Conservation (phyloP, 768 basidiomycete species). For the Lactarius hatsudake region DNA sequence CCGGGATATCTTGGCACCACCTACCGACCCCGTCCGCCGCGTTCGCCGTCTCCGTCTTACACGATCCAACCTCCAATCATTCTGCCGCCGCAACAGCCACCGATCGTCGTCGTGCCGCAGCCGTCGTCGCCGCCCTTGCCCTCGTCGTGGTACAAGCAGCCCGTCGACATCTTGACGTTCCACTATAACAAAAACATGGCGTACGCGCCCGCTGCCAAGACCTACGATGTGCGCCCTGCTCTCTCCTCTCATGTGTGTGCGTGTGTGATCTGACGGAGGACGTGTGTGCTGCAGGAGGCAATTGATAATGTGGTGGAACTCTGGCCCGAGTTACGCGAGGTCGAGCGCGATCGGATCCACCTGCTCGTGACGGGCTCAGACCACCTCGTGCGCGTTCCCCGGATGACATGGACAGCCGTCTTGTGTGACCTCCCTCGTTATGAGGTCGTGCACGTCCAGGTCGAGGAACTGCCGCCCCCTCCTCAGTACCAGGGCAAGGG, state of each 20-base stretch:
- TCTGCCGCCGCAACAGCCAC: neutral
- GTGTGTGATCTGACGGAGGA: neutral
- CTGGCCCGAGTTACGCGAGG: constrained; percentile 17
- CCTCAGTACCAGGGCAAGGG: constrained; percentile 22
- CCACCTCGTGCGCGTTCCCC: constrained; percentile 21
- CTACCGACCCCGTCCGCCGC: no score
- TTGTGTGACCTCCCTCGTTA: constrained; percentile 20
- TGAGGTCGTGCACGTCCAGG: constrained; percentile 21
- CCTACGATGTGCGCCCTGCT: constrained; percentile 17
- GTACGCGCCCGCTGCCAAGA: constrained; percentile 22
- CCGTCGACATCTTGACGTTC: constrained; percentile 24
- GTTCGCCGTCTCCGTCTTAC: neutral
- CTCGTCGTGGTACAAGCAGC: neutral
- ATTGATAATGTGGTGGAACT: constrained; percentile 15
- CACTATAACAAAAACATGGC: constrained; percentile 22
- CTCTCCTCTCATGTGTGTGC: neutral
- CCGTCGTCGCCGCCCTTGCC: neutral
- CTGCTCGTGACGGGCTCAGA: constrained; percentile 18
- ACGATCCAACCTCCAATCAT: neutral
- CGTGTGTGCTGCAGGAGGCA: constrained; percentile 14
- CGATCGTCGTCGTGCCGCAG: neutral
- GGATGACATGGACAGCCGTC: constrained; percentile 20
- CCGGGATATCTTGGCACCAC: neutral
- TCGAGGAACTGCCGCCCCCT: constrained; percentile 18
- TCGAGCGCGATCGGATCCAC: constrained; percentile 11